Evolutionary conservation across 768 basidiomycete genomes (phyloP).

Genomic region (Termitomyces titanicus): DNA sequence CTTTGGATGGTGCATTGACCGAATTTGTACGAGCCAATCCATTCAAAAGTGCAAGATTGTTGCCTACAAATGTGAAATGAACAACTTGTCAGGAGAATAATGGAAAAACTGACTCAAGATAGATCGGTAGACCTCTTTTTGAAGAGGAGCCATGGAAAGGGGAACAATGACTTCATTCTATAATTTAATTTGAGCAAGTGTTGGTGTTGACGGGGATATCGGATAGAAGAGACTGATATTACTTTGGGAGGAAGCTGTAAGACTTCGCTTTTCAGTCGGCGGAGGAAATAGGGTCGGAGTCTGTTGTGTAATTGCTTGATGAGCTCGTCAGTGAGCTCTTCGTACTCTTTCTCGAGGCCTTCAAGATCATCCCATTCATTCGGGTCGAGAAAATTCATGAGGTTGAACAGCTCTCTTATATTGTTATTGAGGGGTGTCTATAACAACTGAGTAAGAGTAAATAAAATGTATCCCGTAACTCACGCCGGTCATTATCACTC

Average conservation of each 20-base stretch:
- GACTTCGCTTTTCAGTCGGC: conserved; percentile 91
- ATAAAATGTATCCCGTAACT: conserved; percentile 17
- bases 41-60: conserved; percentile 66
- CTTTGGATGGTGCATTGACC: conserved; percentile 35
- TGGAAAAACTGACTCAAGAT: conserved; percentile 58
- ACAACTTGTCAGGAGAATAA: conserved; percentile 8
- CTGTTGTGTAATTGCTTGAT: conserved; percentile 75
- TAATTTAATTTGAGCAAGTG: neutral
- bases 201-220: neutral
- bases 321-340: conserved; percentile 74
- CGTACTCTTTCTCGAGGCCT: conserved; percentile 68
- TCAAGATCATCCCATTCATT: conserved; percentile 73
- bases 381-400: conserved; percentile 94
- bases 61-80: conserved; percentile 37
- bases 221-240: neutral
- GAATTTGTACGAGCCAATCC: conserved; percentile 45
- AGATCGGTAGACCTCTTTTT: conserved; percentile 84
- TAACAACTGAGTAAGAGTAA: conserved; percentile 5
- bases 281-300: conserved; percentile 87
- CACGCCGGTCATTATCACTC: conserved; percentile 88
- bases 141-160: conserved; percentile 80
- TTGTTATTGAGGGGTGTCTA: conserved; percentile 97
- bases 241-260: conserved; percentile 92
- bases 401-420: conserved; percentile 91
- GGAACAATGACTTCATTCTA: conserved; percentile 93